Conservation (phyloP, 1,139 yeast species). For the Schwanniomyces etchellsii region DNA sequence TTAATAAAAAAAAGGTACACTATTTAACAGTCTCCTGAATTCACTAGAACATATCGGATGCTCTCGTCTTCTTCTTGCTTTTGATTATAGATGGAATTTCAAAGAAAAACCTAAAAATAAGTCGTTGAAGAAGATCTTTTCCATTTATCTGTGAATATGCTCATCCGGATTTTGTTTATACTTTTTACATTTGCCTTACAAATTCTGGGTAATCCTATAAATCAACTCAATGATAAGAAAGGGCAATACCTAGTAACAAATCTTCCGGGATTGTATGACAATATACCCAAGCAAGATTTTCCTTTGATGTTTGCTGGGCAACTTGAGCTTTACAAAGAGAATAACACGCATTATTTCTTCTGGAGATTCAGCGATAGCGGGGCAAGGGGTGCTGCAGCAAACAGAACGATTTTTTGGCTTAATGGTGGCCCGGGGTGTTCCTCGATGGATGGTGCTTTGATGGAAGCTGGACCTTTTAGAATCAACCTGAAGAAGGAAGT, state of each 20-base stretch:
- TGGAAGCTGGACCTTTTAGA: slow-evolving; percentile 90
- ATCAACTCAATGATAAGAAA: slow-evolving; percentile 7
- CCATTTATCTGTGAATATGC: no score
- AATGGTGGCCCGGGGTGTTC: slow-evolving; percentile 99
- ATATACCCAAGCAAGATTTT: slow-evolving; percentile 24
- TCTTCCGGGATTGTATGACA: slow-evolving; percentile 35
- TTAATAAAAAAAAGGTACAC: no score
- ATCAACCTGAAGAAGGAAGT: slow-evolving; percentile 42
- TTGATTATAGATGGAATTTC: no score
- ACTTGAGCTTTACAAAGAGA: slow-evolving; percentile 47
- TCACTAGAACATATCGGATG: no score
- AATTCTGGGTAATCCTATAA: background rate
- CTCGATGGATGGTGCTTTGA: slow-evolving; percentile 93
- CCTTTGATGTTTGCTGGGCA: slow-evolving; percentile 74
- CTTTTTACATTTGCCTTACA: background rate
- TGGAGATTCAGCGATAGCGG: slow-evolving; percentile 58
- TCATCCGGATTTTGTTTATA: background rate
- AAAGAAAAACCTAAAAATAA: no score
- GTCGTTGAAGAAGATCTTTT: no score
- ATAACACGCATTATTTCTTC: slow-evolving; percentile 66
- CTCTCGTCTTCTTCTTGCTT: no score
- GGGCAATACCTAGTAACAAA: slow-evolving; percentile 28
- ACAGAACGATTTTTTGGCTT: slow-evolving; percentile 70
- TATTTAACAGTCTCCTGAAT: no score
- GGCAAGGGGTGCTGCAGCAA: slow-evolving; percentile 22